Percentiles rank a stretch among this genome's conserved stretches.
Evolutionary conservation across 1,139 yeast genomes (phyloP).

Genomic region (Eremothecium cymbalariae): DNA sequence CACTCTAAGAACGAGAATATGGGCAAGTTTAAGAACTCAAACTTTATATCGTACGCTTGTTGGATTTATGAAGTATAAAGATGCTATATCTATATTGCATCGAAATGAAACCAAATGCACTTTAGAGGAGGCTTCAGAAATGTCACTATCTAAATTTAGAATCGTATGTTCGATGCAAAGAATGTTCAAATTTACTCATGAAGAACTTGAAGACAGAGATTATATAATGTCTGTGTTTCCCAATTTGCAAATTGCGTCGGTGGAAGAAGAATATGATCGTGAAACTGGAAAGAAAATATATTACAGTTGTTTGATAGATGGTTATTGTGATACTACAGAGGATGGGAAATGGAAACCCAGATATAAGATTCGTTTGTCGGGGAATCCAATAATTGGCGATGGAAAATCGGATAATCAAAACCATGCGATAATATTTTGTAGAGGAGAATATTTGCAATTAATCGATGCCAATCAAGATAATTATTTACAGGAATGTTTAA

Average conservation of each 20-base stretch:
- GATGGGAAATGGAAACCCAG: slow-evolving; percentile 65
- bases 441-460: slow-evolving; percentile 69
- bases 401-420: slow-evolving; percentile 74
- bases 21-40: slow-evolving; percentile 72
- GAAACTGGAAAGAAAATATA: slow-evolving; percentile 58
- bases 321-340: slow-evolving; percentile 58
- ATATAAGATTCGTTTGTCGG: slow-evolving; percentile 61
- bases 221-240: slow-evolving; percentile 66
- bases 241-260: slow-evolving; percentile 62
- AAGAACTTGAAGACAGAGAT: slow-evolving; percentile 63
- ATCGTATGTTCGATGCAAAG: slow-evolving; percentile 71
- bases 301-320: slow-evolving; percentile 63
- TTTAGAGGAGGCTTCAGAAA: slow-evolving; percentile 53
- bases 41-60: slow-evolving; percentile 67
- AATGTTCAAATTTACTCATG: slow-evolving; percentile 55
- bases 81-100: slow-evolving; percentile 62
- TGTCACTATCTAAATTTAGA: slow-evolving; percentile 69
- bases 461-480: slow-evolving; percentile 73
- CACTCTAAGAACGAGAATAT: slow-evolving; percentile 64
- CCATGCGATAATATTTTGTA: slow-evolving; percentile 59
- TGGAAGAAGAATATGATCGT: slow-evolving; percentile 56
- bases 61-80: slow-evolving; percentile 71
- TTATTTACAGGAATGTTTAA: slow-evolving; percentile 66
- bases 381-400: slow-evolving; percentile 71
- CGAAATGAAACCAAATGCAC: slow-evolving; percentile 66